Evolutionary conservation across 352 stramenopile species (phyloP), one percentile per base, ranked within the genome.

Genomic region (Phytophthora cajani): DNA sequence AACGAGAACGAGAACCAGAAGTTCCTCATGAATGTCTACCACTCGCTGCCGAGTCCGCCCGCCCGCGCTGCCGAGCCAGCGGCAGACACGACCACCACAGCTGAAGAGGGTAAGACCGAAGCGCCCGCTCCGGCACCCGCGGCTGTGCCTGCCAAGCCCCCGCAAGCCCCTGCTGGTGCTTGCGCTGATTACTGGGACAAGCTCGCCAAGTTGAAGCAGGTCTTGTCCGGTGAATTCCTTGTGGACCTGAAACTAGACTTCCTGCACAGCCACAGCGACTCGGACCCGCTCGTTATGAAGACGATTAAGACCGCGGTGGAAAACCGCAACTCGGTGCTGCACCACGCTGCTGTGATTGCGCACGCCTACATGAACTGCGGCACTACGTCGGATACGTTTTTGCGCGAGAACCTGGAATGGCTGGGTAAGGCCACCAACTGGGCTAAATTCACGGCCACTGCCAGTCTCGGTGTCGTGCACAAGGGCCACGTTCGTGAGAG

Each of bases 381-480:
- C n/a, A 99, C 98, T 27, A 99, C 97, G 12, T 96, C 96, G 63
- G 98, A 99, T 81, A 82, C 84, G 11, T 99, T 99, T 74, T 78
- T 99, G 68, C 92, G 98, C 38, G 95, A 99, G 68, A 98, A 99
- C 85, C 88, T 99, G 14, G 97, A 99, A 65, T 99, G 98, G 97
- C 94, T 99, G 66, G 98, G 96, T 25, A 99, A 99, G 73, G 97
- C 98, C 9, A 98, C 90, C 58, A 99, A 99, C 85, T 99, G 98
- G 98, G 97, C 97, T 57, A 99, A 99, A 82, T 99, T 99, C 72
- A 99, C 95, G 7, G 97, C 98, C 21, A 99, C 97, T 6, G 97
- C 97, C 17, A 98, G 91, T 64, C 89, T 99, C n/a, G 98, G 98
- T 62, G 97, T 99, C 38, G 93, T 99, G 46, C 98, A 99, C 87